Base-by-base conservation (phyloP, 139 green algal genomes). In the Mesostigma viride region DNA sequence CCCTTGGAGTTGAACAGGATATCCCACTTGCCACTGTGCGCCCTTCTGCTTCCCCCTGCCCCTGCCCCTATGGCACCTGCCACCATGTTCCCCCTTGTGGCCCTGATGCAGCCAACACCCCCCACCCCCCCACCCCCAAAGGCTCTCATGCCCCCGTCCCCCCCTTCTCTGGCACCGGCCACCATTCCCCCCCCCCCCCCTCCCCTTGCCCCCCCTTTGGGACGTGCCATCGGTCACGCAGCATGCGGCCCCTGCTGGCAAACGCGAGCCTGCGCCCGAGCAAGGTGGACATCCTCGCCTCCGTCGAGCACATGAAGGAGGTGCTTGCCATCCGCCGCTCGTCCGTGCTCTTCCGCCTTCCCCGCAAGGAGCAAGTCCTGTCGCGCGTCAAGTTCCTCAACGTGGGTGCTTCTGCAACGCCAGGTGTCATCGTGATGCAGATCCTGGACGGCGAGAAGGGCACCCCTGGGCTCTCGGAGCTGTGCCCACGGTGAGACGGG, bases 301-400 rank as follows among this genome's bases (percentile, higher is more conserved):
- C 65, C 32, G 31, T 27, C 5, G 28, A 59, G 20, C 26, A 69
- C 35, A 53, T 81, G 5, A 35, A 48, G 35, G 62, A 76, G 65
- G 45, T 73, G 35, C 51, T 78, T 31, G 24, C 32, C 3, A 45
- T 83, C 75, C 67, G 67, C 30, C 60, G 51, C 35, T 78, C 70
- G 8, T 88, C 83, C 0, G 84, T 83, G 31, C 79, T 95, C 31
- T 91, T 94, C 70, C 80, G 85, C 22, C 78, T 95, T 35, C 71
- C 74, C 2, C 74, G 60, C 2, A 58, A 73, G 0, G 75, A 76
- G 5, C 65, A 82, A 30, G 79, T 95, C 26, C 57, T 70, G 68
- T 60, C 35, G n/a, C n/a, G 68, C 11, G 22, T 75, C 24, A 36
- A 3, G 22, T 75, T 75, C 35, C 40, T 65, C 33, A 70, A 75